A percentile compares a stretch with the other conserved stretches of the same genome.
Evolutionary conservation across 192 early-diverging fungal species (phyloP).

Genomic region (Geranomyces variabilis): DNA sequence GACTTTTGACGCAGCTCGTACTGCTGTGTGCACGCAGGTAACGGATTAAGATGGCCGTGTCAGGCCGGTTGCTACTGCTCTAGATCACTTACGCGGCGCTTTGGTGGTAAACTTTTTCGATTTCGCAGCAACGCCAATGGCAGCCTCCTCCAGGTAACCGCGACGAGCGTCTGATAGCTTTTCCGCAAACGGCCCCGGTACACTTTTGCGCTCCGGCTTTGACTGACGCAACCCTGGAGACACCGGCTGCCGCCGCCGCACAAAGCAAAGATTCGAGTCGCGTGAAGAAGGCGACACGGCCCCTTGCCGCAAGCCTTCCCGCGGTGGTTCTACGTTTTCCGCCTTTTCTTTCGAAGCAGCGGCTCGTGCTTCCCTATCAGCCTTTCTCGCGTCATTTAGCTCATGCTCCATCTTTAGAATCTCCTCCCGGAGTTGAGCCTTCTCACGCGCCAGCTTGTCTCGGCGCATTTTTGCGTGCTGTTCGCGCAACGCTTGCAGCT

Average conservation of each 20-base stretch:
- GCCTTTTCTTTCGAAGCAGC: too few relatives aligned
- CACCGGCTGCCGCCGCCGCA: too few relatives aligned
- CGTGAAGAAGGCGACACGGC: too few relatives aligned
- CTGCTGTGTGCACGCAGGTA: neutral
- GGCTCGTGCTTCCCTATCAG: too few relatives aligned
- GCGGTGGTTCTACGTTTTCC: too few relatives aligned
- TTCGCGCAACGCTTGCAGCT: neutral
- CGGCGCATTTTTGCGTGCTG: neutral
- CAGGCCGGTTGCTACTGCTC: neutral
- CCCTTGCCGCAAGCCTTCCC: too few relatives aligned
- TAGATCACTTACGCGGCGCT: neutral
- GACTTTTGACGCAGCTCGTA: neutral
- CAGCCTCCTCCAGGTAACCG: neutral
- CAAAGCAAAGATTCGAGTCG: too few relatives aligned
- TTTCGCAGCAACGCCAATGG: neutral
- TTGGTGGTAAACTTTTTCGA: conserved; percentile 6
- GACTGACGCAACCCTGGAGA: too few relatives aligned
- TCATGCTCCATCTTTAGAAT: neutral
- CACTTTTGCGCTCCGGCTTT: neutral
- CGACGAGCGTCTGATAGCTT: neutral
- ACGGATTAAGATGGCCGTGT: too few relatives aligned
- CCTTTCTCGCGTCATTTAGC: neutral
- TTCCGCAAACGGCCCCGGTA: neutral
- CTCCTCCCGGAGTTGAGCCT: neutral
- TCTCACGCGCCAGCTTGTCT: neutral